phyloP scores from a whole-genome alignment of 176 grass and related monocot species.

The Raddia guianensis region DNA sequence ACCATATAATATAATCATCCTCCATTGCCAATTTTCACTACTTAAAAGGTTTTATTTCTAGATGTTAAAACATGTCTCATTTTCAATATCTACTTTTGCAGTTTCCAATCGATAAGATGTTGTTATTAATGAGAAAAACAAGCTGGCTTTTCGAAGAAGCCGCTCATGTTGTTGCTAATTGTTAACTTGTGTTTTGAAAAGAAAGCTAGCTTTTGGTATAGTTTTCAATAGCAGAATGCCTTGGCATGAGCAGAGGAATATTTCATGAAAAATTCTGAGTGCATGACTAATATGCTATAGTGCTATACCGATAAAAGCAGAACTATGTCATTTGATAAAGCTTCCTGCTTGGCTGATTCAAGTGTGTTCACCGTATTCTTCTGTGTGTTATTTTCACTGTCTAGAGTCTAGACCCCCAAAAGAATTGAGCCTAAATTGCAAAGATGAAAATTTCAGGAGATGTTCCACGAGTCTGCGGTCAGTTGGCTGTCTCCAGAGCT shows the following conservation, averaged over 20 bases:
- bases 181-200: background rate
- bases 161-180: background rate
- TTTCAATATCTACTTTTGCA: background rate
- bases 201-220: background rate
- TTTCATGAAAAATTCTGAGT: constrained; percentile 12
- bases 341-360: background rate
- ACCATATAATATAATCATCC: background rate
- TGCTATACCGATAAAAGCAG: constrained; percentile 5
- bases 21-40: background rate
- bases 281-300: background rate
- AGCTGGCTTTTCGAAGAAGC: background rate
- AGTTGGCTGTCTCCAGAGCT: constrained; percentile 82
- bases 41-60: background rate
- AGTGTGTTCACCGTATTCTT: constrained; percentile 11
- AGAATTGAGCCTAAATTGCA: constrained; percentile 11
- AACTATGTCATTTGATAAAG: background rate
- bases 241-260: background rate
- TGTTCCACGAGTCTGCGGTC: constrained; percentile 81
- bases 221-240: background rate
- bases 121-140: background rate
- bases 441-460: constrained; percentile 65
- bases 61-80: background rate
- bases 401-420: background rate
- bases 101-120: constrained; percentile 11
- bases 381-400: background rate